A percentile compares a stretch with the other conserved stretches of the same genome.
phyloP scores from a whole-genome alignment of 192 early-diverging fungal genomes.

The Mortierella hygrophila region DNA sequence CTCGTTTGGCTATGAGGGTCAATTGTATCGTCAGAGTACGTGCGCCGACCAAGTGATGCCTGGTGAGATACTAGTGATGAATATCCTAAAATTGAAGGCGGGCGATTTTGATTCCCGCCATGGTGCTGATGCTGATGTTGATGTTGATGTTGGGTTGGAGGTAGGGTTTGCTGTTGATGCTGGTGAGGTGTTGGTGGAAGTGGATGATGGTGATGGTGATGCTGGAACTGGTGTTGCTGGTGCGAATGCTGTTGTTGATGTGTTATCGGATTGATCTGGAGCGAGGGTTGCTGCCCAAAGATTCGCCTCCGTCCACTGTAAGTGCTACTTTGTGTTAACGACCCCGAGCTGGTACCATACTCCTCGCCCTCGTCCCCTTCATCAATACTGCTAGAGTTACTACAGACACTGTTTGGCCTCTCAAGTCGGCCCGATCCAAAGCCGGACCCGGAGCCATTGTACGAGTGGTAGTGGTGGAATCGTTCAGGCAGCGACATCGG shows the following conservation, averaged over 20 bases:
- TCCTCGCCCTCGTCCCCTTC: conserved; percentile 42
- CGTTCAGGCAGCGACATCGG: conserved; percentile 41
- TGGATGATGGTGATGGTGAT: conserved; percentile 6
- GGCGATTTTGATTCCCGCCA: conserved; percentile 10
- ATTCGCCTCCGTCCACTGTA: conserved; percentile 37
- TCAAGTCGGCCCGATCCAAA: conserved; percentile 26
- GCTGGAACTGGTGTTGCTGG: conserved; percentile 23
- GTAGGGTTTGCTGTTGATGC: not conserved
- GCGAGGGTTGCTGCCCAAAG: conserved; percentile 25
- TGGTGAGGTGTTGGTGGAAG: conserved; percentile 6
- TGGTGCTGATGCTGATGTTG: conserved; percentile 5
- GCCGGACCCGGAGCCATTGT: conserved; percentile 16
- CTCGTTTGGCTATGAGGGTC: not conserved
- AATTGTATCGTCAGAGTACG: conserved; percentile 35
- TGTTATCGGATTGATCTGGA: not conserved
- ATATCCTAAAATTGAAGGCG: conserved; percentile 22
- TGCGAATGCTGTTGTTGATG: not conserved
- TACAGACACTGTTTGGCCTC: conserved; percentile 47
- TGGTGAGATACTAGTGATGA: not conserved
- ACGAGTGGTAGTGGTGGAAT: conserved; percentile 29
- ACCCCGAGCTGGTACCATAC: conserved; percentile 30
- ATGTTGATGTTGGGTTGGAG: conserved; percentile 1
- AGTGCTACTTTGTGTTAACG: conserved; percentile 29
- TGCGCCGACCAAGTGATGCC: not conserved
- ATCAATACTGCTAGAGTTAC: conserved; percentile 46